Evolutionary conservation across 2,329 filamentous ascomycete genomes (phyloP), one percentile per base, ranked within the genome.

Genomic region (Grosmannia huntii): DNA sequence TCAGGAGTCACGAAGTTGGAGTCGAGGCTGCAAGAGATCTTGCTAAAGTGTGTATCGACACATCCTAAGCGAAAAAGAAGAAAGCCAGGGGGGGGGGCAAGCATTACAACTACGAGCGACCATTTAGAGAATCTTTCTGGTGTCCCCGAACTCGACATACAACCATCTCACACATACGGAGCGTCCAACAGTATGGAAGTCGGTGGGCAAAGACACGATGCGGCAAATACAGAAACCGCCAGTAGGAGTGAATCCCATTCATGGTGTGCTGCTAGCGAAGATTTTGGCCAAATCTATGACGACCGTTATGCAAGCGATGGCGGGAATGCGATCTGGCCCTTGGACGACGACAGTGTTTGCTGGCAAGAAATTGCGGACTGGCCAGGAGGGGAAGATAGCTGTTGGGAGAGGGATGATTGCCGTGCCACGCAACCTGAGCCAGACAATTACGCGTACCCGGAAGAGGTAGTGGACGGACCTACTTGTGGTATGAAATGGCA

Each of bases 361-460:
- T 63, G 56, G 60, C 46, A 55, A 31, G 60, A 63, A 3, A 60
- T 63, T 14, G 60, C 60, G 1, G 58, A 51, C 3, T 62, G 55
- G 57, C 31, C 49, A 25, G 41, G 31, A 16, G 36, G 23, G 21
- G 21, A 38, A 25, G 36, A 46, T 1, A n/a, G 16, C 38, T 31
- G 11, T 38, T 55, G 53, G 38, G 31, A 41, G 14, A 23, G 41
- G 9, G 31, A 23, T 2, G 28, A 16, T 19, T n/a, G 19, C 19
- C 9, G 4, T n/a, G 41, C 19, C n/a, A 9, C 1, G 5, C 6
- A 44, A 7, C 10, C n/a, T n/a, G 41, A 44, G 7, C 12, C 19
- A 12, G 19, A 19, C 1, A 12, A 44, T 19, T 44, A n/a, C 41
- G 41, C 16, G 41, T 5, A 44, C 41, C 41, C 3, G 19, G 16